Base-by-base conservation (phyloP, 164 flowering plant genomes). In the Saururus chinensis region DNA sequence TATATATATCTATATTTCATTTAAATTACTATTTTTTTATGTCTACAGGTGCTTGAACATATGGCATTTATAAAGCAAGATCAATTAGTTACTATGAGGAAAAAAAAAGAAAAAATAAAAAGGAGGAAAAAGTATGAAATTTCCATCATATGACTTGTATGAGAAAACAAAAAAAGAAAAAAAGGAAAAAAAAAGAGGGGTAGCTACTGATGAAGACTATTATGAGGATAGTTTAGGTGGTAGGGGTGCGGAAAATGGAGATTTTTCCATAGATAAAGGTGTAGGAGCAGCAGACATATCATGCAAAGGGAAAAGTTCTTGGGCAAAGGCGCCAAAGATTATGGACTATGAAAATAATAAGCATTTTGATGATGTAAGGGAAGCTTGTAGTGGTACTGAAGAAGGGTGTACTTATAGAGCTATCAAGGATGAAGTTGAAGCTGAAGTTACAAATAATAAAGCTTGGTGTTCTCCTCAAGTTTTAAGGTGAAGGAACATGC, bases 381-480 rank as follows among this genome's bases (percentile, higher is more conserved):
- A 86, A 74, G 88, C 86, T 54, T 82, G 87, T 67, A 82, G 92
- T 71, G 85, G 87, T 42, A 86, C 92, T 35, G 92, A 82, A 63
- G 80, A 80, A 76, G 84, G 81, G 66, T 80, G 71, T 61, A 70
- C 59, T 60, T 42, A 73, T 51, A 63, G 69, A 56, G 62, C 70
- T 54, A 67, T 60, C 25, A 66, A 73, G 66, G 76, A 73, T 64
- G 80, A 75, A 61, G 63, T 66, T 76, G 78, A n/a, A n/a, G n/a
- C n/a, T n/a, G n/a, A 83, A 66, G 80, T 69, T 60, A 57, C 70
- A 56, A 74, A 71, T 75, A 60, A 61, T 42, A 74, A 68, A 64
- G 52, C 13, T 65, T 67, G 35, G 49, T 64, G 70, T 40, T 70
- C 78, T 41, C 70, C 76, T 53, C 77, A 75, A 61, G 65, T 75